These are phyloP conservation scores for Russula emetica DNA, from an alignment of 768 basidiomycete genomes.

Conservation along the genomic window DNA sequence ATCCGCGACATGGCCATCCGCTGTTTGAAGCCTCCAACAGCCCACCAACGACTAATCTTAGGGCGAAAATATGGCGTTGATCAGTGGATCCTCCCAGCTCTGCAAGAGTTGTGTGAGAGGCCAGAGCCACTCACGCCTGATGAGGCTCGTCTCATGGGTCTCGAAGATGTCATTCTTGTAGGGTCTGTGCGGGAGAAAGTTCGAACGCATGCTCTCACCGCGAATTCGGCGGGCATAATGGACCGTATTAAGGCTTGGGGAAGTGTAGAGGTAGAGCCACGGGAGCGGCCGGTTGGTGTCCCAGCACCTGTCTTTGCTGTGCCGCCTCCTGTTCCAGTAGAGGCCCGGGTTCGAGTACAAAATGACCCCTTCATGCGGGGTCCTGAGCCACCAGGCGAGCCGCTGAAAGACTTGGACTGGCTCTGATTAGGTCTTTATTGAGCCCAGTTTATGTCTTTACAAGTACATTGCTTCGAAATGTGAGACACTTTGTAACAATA, in stretches of 20 bases:
- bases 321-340: too few species aligned
- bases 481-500: too few species aligned
- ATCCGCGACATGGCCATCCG: conserved; percentile 21
- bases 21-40: conserved; percentile 6
- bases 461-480: too few species aligned
- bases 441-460: too few species aligned
- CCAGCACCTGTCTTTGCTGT: too few species aligned
- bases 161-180: conserved; percentile 20
- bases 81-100: conserved; percentile 19
- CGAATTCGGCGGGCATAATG: background rate
- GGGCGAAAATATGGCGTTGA: conserved; percentile 10
- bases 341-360: too few species aligned
- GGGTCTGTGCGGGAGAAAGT: conserved; percentile 18
- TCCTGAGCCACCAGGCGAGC: too few species aligned
- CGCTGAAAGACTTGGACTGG: too few species aligned
- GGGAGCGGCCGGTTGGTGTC: background rate
- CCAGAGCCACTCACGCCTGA: conserved; percentile 9
- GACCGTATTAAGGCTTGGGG: conserved; percentile 5
- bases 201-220: conserved; percentile 5
- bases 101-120: conserved; percentile 15
- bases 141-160: conserved; percentile 17
- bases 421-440: too few species aligned
- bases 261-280: conserved; percentile 1
- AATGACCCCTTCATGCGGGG: too few species aligned
- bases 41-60: conserved; percentile 16